A percentile compares a stretch with the other conserved stretches of the same genome.
phyloP scores from a whole-genome alignment of 345 rosid species.

The Brassica carinata region DNA sequence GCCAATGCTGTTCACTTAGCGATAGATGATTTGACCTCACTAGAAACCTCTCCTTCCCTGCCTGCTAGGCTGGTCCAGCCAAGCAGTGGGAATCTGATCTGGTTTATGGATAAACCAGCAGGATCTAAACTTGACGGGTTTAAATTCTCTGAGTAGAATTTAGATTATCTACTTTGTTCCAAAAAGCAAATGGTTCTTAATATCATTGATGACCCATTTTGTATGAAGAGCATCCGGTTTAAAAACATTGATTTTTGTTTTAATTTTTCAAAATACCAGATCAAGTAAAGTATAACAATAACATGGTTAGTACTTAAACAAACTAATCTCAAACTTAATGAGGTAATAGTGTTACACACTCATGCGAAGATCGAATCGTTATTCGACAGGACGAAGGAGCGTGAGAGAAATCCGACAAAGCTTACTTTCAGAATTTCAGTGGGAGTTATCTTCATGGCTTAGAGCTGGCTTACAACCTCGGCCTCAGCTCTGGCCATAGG shows the following conservation, averaged over 20 bases:
- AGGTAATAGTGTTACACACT: conserved; percentile 3
- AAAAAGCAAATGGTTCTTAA: conserved; percentile 24
- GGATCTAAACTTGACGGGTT: conserved; percentile 64
- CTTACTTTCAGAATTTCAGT: conserved; percentile 27
- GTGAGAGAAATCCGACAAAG: background rate
- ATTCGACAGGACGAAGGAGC: too few species aligned
- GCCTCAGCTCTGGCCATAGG: conserved; percentile 88
- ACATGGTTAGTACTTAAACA: conserved; percentile 4
- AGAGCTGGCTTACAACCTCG: conserved; percentile 38
- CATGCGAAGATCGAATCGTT: background rate
- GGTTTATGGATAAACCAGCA: conserved; percentile 88
- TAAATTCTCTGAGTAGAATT: conserved; percentile 45
- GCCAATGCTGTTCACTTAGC: conserved; percentile 73
- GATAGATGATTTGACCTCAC: conserved; percentile 46
- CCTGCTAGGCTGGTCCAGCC: conserved; percentile 81
- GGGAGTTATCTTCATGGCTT: conserved; percentile 27
- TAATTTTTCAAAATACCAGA: background rate
- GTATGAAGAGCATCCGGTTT: conserved; percentile 28
- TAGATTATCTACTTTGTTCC: conserved; percentile 18
- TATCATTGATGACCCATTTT: conserved; percentile 14
- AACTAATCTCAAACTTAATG: conserved; percentile 19
- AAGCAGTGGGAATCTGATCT: conserved; percentile 60
- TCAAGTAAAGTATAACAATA: conserved; percentile 19
- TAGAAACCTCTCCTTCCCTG: conserved; percentile 42
- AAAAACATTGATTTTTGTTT: background rate